Evolutionary conservation across 75 land plant genomes (phyloP), one percentile per base, ranked within the genome.

Genomic region (Pinus tabuliformis): DNA sequence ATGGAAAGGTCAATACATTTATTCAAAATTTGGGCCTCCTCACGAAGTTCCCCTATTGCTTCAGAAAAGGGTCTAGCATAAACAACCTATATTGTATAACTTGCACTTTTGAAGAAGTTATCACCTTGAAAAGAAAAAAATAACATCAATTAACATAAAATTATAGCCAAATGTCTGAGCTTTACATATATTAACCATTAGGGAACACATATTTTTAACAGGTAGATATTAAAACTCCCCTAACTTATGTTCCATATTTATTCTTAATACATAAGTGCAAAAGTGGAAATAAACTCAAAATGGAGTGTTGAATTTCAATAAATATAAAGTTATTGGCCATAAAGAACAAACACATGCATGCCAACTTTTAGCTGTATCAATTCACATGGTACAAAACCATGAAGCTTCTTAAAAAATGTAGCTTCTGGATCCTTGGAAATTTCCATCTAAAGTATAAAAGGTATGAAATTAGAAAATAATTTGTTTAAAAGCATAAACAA

Each of bases 301-400:
- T 20, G 49, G 24, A 42, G 42, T 42, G 8, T 5, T 12, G 21
- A 14, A 20, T n/a, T 49, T 49, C 12, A 49, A 9, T 12, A 49
- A 9, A 9, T 49, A 49, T 2, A 16, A 72, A 36, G 28, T 22
- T 56, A 21, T 82, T 56, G 45, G 95, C 99, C 99, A 92, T 97
- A 95, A 63, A 97, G 92, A 62, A 95, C 95, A 89, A 95, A 97
- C 11, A 86, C 79, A 77, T 97, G 99, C 11, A 85, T 88, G 56
- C 95, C 99, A 22, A 90, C 89, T 63, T 92, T 89, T 63, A 97
- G 78, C 75, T 89, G 92, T 76, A 87, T 89, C 71, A 97, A 80
- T 87, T 97, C 99, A 91, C 98, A 94, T 14, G 98, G 94, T 73
- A 95, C 98, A 75, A 95, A 94, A 15, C 95, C 98, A 78, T 95